Evolutionary conservation across 2,329 filamentous ascomycete genomes (phyloP), one percentile per base, ranked within the genome.

Genomic region (Botrytis galanthina): DNA sequence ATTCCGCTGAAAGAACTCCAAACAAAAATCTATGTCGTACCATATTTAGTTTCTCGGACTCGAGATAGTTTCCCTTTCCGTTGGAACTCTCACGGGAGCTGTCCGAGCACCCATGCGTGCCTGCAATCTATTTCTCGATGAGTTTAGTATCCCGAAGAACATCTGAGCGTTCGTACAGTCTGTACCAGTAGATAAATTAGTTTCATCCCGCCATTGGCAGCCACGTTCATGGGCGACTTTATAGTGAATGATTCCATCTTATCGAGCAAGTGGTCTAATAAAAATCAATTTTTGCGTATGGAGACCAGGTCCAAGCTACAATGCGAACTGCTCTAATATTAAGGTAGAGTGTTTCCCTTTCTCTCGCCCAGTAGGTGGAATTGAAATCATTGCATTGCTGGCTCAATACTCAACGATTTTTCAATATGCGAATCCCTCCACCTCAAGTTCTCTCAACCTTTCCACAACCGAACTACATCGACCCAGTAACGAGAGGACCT

Each of bases 401-500:
- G 66, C 35, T 26, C 66, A 69, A 69, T 57, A 69, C 29, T 69
- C 37, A 42, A 59, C 66, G 66, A 69, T 44, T 59, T 42, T 29
- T 51, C 51, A 73, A 51, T 26, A 73, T 73, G 72, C 72, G 57
- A 44, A 35, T 73, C 16, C 72, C 72, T 51, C 37, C 72, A 20
- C 57, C 72, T 54, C n/a, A 69, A 26, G n/a, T 73, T 22, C 22
- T 71, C 6, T 44, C 67, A 20, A 29, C 44, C 48, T 63, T 71
- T 46, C 86, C 86, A 9, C 77, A 70, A 48, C 83, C 86, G 12
- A 87, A 87, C 75, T 84, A 85, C 76, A 75, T 82, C 68, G 78
- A 87, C 75, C 86, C 86, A 9, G 80, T 79, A 22, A 84, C 82
- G 42, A 82, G 84, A 74, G 84, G 84, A 20, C 82, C 83, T 76